phyloP scores from a whole-genome alignment of 2,329 filamentous ascomycete species.

The Pseudogymnoascus sp. region DNA sequence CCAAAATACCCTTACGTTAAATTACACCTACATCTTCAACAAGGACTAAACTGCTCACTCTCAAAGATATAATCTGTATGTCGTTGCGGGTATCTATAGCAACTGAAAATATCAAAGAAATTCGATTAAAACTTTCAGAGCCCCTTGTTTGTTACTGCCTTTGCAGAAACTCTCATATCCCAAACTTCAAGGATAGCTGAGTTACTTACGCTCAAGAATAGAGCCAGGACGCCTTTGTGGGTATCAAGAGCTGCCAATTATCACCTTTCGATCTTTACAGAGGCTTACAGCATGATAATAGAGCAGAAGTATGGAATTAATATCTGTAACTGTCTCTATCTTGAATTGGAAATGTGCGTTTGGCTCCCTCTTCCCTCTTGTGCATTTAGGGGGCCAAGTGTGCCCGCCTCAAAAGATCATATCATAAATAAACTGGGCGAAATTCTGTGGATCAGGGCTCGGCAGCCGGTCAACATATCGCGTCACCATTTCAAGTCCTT shows the following conservation, averaged over 20 bases:
- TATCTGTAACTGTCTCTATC: background rate
- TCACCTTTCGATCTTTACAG: background rate
- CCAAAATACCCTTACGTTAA: background rate
- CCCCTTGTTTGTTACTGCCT: too few relatives aligned
- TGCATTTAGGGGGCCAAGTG: background rate
- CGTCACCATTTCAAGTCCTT: background rate
- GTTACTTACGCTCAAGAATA: too few relatives aligned
- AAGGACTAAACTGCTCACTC: background rate
- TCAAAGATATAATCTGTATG: background rate
- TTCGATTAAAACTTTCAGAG: too few relatives aligned
- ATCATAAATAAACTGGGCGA: background rate
- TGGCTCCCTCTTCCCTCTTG: background rate
- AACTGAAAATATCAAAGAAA: background rate
- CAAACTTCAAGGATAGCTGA: too few relatives aligned
- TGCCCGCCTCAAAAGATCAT: background rate
- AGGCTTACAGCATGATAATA: background rate
- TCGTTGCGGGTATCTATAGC: background rate
- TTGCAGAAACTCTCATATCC: too few relatives aligned
- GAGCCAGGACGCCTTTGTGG: too few relatives aligned
- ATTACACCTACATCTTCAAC: background rate
- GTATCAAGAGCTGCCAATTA: background rate
- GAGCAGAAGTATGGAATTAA: background rate
- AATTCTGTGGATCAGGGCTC: background rate
- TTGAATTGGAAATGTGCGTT: background rate
- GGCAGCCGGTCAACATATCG: background rate